Conservation (phyloP, 2,329 filamentous ascomycete species). For the Massarina eburnea region DNA sequence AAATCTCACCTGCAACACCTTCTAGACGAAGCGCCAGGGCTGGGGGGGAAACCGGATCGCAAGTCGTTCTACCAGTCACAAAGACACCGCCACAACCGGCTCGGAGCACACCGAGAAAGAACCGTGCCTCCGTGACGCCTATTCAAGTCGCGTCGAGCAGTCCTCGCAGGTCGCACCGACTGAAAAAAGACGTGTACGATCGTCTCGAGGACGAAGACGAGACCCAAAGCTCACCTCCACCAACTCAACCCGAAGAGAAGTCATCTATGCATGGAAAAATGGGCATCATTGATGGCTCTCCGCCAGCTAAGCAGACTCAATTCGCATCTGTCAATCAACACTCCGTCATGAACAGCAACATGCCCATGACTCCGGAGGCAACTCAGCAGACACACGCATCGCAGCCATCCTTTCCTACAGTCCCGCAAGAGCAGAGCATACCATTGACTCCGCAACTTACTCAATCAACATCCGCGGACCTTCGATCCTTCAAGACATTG, state of each 20-base stretch:
- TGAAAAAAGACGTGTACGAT: slow-evolving; percentile 14
- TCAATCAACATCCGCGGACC: slow-evolving; percentile 27
- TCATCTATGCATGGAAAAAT: slow-evolving; percentile 2
- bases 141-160: slow-evolving; percentile 8
- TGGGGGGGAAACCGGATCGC: slow-evolving; percentile 3
- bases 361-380: slow-evolving; percentile 27
- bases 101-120: slow-evolving; percentile 9
- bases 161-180: slow-evolving; percentile 16
- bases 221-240: slow-evolving; percentile 14
- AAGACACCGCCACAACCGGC: slow-evolving; percentile 8
- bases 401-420: slow-evolving; percentile 13
- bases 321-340: slow-evolving; percentile 12
- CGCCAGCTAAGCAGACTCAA: slow-evolving; percentile 3
- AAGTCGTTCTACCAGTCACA: slow-evolving; percentile 1
- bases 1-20: slow-evolving; percentile 7
- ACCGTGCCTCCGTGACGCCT: slow-evolving; percentile 8
- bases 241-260: not conserved
- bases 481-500: slow-evolving; percentile 18
- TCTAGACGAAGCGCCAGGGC: slow-evolving; percentile 1
- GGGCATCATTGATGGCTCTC: slow-evolving; percentile 15
- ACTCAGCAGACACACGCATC: slow-evolving; percentile 31
- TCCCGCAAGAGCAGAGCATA: slow-evolving; percentile 23
- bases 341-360: slow-evolving; percentile 15
- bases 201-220: slow-evolving; percentile 7
- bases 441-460: slow-evolving; percentile 44